Evolutionary conservation across 345 rosid genomes (phyloP).

Genomic region (Trapa incisa): DNA sequence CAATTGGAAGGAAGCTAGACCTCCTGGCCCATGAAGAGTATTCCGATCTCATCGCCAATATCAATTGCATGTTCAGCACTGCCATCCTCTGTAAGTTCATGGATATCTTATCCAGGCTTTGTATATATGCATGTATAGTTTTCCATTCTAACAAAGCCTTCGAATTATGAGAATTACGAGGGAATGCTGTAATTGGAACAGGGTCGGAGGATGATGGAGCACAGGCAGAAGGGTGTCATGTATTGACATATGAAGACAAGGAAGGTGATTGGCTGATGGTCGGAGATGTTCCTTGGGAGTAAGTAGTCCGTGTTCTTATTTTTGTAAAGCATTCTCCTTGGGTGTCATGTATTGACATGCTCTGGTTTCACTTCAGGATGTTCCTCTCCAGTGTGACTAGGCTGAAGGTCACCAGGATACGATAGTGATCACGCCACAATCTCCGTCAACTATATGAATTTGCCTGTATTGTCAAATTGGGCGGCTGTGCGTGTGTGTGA

Average conservation of each 20-base stretch:
- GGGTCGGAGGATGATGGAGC: constrained; percentile 71
- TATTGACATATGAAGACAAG: constrained; percentile 79
- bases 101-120: too few relatives aligned
- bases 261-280: constrained; percentile 99
- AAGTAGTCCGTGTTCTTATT: constrained; percentile 26
- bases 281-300: constrained; percentile 99
- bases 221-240: constrained; percentile 46
- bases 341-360: background rate
- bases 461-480: background rate
- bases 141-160: too few relatives aligned
- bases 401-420: constrained; percentile 65
- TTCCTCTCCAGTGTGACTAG: constrained; percentile 72
- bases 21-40: constrained; percentile 64
- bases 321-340: background rate
- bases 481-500: too few relatives aligned
- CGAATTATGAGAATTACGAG: background rate
- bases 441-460: background rate
- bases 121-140: too few relatives aligned
- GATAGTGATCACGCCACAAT: background rate
- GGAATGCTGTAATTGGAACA: constrained; percentile 9
- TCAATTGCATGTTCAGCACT: constrained; percentile 70
- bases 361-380: constrained; percentile 35
- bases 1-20: constrained; percentile 86
- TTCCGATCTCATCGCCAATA: constrained; percentile 51
- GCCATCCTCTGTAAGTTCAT: constrained; percentile 44